Base-by-base conservation (phyloP, 2,329 filamentous ascomycete species). In the Basipetospora chlamydospora region DNA sequence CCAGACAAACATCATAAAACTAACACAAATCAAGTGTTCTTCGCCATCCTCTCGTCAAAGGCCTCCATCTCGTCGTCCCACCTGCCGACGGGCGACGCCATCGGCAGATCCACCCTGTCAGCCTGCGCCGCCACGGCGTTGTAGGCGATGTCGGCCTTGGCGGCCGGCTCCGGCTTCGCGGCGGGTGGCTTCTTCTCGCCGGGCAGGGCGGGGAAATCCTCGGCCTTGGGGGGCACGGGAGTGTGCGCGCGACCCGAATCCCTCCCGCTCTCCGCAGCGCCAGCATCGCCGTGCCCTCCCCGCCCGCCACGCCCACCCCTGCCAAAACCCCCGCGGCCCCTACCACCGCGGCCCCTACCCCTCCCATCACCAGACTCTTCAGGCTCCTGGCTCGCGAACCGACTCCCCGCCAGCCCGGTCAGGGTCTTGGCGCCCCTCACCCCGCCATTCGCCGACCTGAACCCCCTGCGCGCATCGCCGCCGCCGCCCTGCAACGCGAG, bases 1-100 rank as follows among this genome's bases (percentile, higher is more conserved):
- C n/a, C n/a, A n/a, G n/a, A n/a, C n/a, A n/a, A n/a, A n/a, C n/a
- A n/a, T n/a, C n/a, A n/a, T n/a, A n/a, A n/a, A n/a, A n/a, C n/a
- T n/a, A n/a, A n/a, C n/a, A n/a, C n/a, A n/a, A n/a, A n/a, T n/a
- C n/a, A 33, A 8, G 17, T 12, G 17, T 22, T n/a, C 11, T 37
- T 30, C 18, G 26, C 28, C 28, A 18, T 28, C 20, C 30, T 21
- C 29, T 32, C 36, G 20, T 70, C 66, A 10, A 66, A 52, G 5
- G 58, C 64, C 33, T 66, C 66, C 59, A 74, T 67, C 52, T 75
- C 70, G 25, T 75, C 70, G 35, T 67, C 70, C 70, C 70, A 74
- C 38, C 65, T 57, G 9, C 55, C 61, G 7, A 63, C 60, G 13
- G 61, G 46, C 1, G 54, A 54, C 6, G 59, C 53, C n/a, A n/a